Percentiles rank a stretch among this genome's conserved stretches.
Evolutionary conservation across 2,329 filamentous ascomycete species (phyloP).

Genomic region (Aspergillus unguis): DNA sequence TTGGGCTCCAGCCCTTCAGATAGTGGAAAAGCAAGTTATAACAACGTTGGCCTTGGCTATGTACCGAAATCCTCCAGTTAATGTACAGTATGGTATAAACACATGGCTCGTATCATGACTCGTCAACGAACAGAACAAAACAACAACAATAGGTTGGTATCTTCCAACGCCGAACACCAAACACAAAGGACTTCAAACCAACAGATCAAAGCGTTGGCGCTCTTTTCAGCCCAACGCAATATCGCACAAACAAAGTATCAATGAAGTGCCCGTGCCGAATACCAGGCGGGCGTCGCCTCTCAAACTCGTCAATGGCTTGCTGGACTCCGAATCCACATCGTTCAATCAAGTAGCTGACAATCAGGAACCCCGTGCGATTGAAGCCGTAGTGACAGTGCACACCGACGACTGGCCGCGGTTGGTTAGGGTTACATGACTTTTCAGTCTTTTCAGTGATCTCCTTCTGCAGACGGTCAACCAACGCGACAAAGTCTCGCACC

Average conservation of each 20-base stretch:
- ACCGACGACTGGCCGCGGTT: slow-evolving; percentile 57
- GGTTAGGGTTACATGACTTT: slow-evolving; percentile 41
- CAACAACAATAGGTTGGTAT: too few species aligned
- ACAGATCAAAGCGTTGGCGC: slow-evolving; percentile 36
- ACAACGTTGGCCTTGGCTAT: too few species aligned
- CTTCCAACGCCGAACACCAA: too few species aligned
- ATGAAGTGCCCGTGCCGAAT: slow-evolving; percentile 89
- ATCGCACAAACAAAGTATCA: slow-evolving; percentile 77
- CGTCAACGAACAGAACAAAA: too few species aligned
- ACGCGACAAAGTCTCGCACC: slow-evolving; percentile 56
- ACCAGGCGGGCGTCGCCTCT: slow-evolving; percentile 68
- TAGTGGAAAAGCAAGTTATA: too few species aligned
- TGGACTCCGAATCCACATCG: slow-evolving; percentile 67
- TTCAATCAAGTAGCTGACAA: slow-evolving; percentile 88
- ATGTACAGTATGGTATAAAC: too few species aligned
- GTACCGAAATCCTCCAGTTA: too few species aligned
- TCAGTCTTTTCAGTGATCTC: slow-evolving; percentile 50
- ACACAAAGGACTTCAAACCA: too few species aligned
- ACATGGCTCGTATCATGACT: too few species aligned
- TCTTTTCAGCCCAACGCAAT: slow-evolving; percentile 54
- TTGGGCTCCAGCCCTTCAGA: too few species aligned
- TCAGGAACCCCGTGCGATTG: slow-evolving; percentile 88
- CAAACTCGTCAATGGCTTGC: slow-evolving; percentile 77
- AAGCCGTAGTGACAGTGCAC: slow-evolving; percentile 97
- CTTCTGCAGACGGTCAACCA: slow-evolving; percentile 59